phyloP scores from a whole-genome alignment of 2,329 filamentous ascomycete species.

The Ophiocordyceps camponoti-leonardi region DNA sequence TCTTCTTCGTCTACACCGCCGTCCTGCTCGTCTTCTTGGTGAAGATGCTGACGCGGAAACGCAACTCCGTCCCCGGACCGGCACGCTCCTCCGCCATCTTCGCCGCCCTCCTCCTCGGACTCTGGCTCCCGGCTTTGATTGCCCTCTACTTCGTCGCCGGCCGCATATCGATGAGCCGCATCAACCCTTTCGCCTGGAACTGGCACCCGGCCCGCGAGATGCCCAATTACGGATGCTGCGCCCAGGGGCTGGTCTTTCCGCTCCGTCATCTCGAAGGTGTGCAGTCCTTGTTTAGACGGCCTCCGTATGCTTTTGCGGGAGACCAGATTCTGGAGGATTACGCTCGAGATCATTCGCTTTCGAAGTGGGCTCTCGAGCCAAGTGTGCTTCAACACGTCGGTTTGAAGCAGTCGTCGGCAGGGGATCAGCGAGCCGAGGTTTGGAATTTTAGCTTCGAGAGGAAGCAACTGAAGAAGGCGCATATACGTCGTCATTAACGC shows the following conservation, averaged over 20 bases:
- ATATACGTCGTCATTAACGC: neutral
- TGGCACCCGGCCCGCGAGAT: conserved; percentile 13
- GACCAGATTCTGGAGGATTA: conserved; percentile 19
- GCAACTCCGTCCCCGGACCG: neutral
- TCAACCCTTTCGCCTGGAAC: conserved; percentile 6
- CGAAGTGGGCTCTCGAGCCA: conserved; percentile 19
- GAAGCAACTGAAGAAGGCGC: conserved; percentile 1
- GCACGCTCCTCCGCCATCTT: conserved; percentile 2
- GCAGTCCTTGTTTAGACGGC: conserved; percentile 10
- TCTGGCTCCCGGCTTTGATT: conserved; percentile 16
- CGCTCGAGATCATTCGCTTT: conserved; percentile 10
- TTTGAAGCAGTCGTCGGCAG: conserved; percentile 12
- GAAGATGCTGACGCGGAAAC: neutral
- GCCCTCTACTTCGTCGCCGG: conserved; percentile 13
- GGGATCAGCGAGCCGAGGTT: conserved; percentile 11
- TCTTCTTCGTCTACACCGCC: conserved; percentile 10
- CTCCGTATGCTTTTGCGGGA: conserved; percentile 15
- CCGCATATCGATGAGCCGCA: conserved; percentile 9
- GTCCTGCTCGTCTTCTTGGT: conserved; percentile 7
- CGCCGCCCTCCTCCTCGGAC: conserved; percentile 9
- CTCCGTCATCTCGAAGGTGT: conserved; percentile 11
- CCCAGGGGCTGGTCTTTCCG: conserved; percentile 19
- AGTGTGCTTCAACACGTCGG: conserved; percentile 21
- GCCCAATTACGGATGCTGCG: conserved; percentile 20
- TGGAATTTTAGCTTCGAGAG: conserved; percentile 20